These are phyloP conservation scores for Aristolochia californica DNA, from an alignment of 164 flowering plant genomes.

Conservation along the genomic window DNA sequence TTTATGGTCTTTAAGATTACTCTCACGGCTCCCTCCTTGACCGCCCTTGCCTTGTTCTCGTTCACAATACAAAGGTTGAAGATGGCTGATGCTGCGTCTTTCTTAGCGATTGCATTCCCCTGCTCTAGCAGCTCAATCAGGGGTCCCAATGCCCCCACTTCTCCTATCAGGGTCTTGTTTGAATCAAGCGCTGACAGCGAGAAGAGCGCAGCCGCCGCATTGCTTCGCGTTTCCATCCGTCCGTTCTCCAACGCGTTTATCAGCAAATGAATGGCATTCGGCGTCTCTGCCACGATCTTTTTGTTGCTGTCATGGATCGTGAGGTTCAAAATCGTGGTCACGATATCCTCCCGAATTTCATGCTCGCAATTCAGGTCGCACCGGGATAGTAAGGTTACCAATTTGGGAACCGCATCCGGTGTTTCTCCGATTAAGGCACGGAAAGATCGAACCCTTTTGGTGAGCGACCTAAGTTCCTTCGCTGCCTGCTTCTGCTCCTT, in stretches of 20 bases:
- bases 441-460: conserved; percentile 52
- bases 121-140: conserved; percentile 58
- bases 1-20: conserved; percentile 45
- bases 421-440: conserved; percentile 63
- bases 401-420: conserved; percentile 34
- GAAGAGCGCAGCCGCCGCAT: conserved; percentile 87
- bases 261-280: conserved; percentile 51
- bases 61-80: conserved; percentile 54
- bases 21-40: conserved; percentile 48
- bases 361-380: conserved; percentile 16
- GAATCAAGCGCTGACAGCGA: conserved; percentile 71
- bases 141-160: conserved; percentile 53
- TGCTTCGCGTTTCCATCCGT: conserved; percentile 51
- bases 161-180: conserved; percentile 59
- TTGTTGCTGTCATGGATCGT: conserved; percentile 79
- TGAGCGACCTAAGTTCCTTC: conserved; percentile 58
- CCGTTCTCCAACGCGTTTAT: conserved; percentile 49
- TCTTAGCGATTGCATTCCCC: conserved; percentile 55
- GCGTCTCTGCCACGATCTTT: conserved; percentile 59
- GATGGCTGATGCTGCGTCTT: conserved; percentile 82
- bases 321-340: conserved; percentile 67
- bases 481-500: conserved; percentile 57
- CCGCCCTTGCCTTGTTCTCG: conserved; percentile 65
- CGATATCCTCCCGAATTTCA: conserved; percentile 70
- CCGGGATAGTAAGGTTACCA: conserved; percentile 41